Evolutionary conservation across 106 monocot genomes (phyloP), one percentile per base, ranked within the genome.

Genomic region (Alisma plantagoaquatica): DNA sequence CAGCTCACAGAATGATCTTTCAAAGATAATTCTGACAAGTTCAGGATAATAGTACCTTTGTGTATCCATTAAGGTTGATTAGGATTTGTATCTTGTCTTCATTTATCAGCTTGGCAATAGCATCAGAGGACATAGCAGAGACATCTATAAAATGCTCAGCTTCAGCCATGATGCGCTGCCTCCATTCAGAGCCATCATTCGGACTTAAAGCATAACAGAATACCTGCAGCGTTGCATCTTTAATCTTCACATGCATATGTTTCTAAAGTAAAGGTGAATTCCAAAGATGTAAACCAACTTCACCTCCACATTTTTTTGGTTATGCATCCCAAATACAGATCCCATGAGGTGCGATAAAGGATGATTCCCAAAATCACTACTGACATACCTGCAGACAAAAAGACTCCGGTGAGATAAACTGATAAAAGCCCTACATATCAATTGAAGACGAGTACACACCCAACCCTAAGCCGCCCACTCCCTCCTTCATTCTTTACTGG

Each of bases 321-420:
- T 79, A 62, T 96, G 96, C 81, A 96, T 81, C 21, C 96, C 96
- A 77, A 96, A 96, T 4, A 96, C 84, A 22, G 96, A 96, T 17
- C 96, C 96, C 96, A 96, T 96, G 27, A 96, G 76, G 67, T 96
- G 96, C 0, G 89, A 96, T 10, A 96, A 67, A 29, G 96, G 94
- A 31, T 96, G 96, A 63, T 96, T 96, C 25, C 96, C 96, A 69
- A 96, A 96, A 57, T 96, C 96, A 55, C 96, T 96, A 59, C 96
- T 96, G 24, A 96, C 81, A 72, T 96, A 96, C 9, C 96, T 96
- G 80, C 53, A 71, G 57, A 38, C 35, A 38, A 38, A 38, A 38
- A 38, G 6, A 38, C 14, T 38, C 14, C 14, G 9, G 10, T 21
- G 18, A 28, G 2, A 1, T 3, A 29, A 14, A 53, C 1, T 6